Conservation (phyloP, 2,329 filamentous ascomycete genomes). For the Penicillium sp. region DNA sequence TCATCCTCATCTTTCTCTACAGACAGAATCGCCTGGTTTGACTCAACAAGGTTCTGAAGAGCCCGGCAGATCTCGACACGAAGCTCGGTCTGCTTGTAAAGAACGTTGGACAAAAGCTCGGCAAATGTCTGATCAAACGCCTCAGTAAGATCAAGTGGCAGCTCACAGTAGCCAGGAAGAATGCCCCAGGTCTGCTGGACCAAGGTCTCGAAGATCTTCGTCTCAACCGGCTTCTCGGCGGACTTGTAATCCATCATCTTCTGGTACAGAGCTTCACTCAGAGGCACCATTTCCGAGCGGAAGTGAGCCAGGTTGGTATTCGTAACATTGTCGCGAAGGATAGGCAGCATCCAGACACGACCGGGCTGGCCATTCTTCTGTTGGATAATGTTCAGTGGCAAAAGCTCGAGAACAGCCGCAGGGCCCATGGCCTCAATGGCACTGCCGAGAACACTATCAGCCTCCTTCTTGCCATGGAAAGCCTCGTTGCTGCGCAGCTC, state of each 20-base stretch:
- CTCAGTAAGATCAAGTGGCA: slow-evolving; percentile 75
- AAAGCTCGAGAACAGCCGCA: slow-evolving; percentile 74
- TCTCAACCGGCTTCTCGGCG: slow-evolving; percentile 87
- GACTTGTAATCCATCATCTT: slow-evolving; percentile 79
- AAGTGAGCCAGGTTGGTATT: slow-evolving; percentile 90
- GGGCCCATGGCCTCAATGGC: slow-evolving; percentile 90
- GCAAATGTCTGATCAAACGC: slow-evolving; percentile 87
- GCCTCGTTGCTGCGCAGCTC: slow-evolving; percentile 85
- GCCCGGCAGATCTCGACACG: slow-evolving; percentile 84
- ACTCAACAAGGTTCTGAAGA: slow-evolving; percentile 85
- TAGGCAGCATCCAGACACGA: slow-evolving; percentile 90
- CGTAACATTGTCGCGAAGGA: slow-evolving; percentile 84
- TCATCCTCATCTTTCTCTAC: slow-evolving; percentile 71
- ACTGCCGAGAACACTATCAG: slow-evolving; percentile 84
- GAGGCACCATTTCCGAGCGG: slow-evolving; percentile 78
- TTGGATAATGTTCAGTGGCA: slow-evolving; percentile 83
- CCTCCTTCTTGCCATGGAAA: slow-evolving; percentile 92
- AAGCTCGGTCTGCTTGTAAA: slow-evolving; percentile 89
- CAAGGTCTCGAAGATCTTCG: slow-evolving; percentile 96
- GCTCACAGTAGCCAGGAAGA: slow-evolving; percentile 90
- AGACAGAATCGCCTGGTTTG: slow-evolving; percentile 77
- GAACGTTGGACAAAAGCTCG: slow-evolving; percentile 83
- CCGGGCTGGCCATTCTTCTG: slow-evolving; percentile 77
- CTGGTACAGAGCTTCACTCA: slow-evolving; percentile 90
- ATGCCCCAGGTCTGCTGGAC: slow-evolving; percentile 95